Base-by-base conservation (phyloP, 192 early-diverging fungal genomes). In the Geranomyces variabilis region DNA sequence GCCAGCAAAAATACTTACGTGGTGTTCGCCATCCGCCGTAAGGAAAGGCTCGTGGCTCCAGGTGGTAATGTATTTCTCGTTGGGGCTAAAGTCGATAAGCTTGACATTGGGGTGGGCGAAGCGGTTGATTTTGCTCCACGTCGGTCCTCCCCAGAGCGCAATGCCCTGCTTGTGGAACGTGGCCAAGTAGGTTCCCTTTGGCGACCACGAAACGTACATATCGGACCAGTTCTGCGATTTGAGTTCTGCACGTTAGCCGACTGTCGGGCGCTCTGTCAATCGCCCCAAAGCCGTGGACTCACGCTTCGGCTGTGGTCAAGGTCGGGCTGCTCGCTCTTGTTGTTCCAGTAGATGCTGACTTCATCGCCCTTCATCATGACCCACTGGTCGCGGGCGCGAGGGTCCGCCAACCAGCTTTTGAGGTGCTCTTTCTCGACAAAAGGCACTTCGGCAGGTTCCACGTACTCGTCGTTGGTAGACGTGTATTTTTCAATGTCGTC, bases 161-260 rank as follows among this genome's bases (percentile, higher is more conserved):
- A 98, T 88, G 66, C 97, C 97, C 77, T 92, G 93, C 60, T 86
- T 84, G 76, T 99, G 97, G 86, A 96, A 90, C 22, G 97, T 96
- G 44, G 91, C 86, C 60, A 99, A 84, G 79, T 94, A 99, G 22
- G 92, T 91, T 47, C 97, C 97, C 29, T 90, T 81, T 13, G 97
- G 94, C 30, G 97, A 99, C 94, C 96, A 99, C 69, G 91, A 82
- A 45, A 96, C 87, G 73, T 94, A 94, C 59, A 89, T 90, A 74
- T 96, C 96, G 53, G 95, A 96, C 96, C 95, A 97, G 87, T 96
- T 90, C 79, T 89, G 79, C 44, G 57, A 10, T 41, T 41, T n/a
- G n/a, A n/a, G n/a, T n/a, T n/a, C n/a, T n/a, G n/a, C n/a, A n/a
- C 53, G 48, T 62, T 69, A 19, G 46, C 46, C 10, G 19, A 19